Conservation (phyloP, 2,329 filamentous ascomycete genomes). For the Penicillium sp. region DNA sequence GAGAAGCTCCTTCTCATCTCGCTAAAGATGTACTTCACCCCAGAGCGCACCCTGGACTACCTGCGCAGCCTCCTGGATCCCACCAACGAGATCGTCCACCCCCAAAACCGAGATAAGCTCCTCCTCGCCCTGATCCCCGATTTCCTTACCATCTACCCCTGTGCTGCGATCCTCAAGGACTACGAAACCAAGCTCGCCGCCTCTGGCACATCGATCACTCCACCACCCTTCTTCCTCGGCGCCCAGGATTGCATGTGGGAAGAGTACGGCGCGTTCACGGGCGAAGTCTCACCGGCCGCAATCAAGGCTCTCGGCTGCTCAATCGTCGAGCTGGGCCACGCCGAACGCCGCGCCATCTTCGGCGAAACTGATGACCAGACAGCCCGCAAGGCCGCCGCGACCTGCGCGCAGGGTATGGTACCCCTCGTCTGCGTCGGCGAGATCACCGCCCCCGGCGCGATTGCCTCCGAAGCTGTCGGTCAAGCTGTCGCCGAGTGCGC, state of each 20-base stretch:
- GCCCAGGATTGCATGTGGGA: constrained; percentile 76
- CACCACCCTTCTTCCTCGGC: constrained; percentile 62
- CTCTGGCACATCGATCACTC: constrained; percentile 28
- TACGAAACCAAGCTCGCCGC: constrained; percentile 28
- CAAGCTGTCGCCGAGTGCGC: constrained; percentile 67
- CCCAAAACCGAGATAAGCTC: constrained; percentile 52
- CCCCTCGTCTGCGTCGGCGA: constrained; percentile 83
- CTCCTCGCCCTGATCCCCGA: constrained; percentile 80
- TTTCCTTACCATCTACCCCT: constrained; percentile 65
- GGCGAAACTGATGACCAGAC: constrained; percentile 71
- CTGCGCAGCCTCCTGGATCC: constrained; percentile 53
- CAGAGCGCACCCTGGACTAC: constrained; percentile 58
- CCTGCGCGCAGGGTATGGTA: constrained; percentile 67
- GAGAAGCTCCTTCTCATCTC: constrained; percentile 43
- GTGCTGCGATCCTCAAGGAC: constrained; percentile 41
- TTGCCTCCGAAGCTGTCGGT: constrained; percentile 52
- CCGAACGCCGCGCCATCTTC: constrained; percentile 72
- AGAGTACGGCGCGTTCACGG: constrained; percentile 72
- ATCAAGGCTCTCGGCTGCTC: constrained; percentile 68
- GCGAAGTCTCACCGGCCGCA: constrained; percentile 70
- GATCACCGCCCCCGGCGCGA: constrained; percentile 52
- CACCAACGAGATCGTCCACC: constrained; percentile 47
- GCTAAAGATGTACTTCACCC: constrained; percentile 42
- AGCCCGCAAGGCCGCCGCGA: constrained; percentile 69
- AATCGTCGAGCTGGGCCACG: constrained; percentile 79